Evolutionary conservation across 2,329 filamentous ascomycete genomes (phyloP), one percentile per base, ranked within the genome.

Genomic region (Fusarium poae): DNA sequence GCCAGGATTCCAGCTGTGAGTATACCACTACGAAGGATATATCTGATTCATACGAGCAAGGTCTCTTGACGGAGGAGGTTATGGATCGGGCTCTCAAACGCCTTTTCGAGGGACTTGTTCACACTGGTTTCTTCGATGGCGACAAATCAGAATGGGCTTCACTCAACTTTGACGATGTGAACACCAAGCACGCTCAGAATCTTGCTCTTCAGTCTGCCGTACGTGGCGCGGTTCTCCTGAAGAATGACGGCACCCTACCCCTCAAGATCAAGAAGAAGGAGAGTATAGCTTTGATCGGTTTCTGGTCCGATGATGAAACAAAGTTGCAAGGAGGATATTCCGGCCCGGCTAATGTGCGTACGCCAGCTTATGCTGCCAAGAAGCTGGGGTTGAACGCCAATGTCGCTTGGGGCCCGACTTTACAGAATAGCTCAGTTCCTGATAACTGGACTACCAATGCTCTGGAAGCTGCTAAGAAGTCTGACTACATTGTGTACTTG

Each of bases 11-110:
- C 0, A 62, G 59, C 4, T 62, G 59, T 5, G 59, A 62, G 57
- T 62, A 62, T 1, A 61, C 57, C 6, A 62, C 59, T 10, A 62
- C 59, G 8, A 62, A 42, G 5, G 59, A 62, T 3, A 50, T 62
- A 2, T 34, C 59, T 5, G 57, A 62, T 3, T 37, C 59, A 0
- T 62, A 62, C 2, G 60, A 62, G 5, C 27, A 62, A 13, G 59
- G 59, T 1, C 27, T 62, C 1, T n/a, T 62, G 40, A 62, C 59
- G 1, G 57, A 62, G 2, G 62, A 62, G 27, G 29, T 62, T 1
- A 62, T 62, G 59, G 59, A 62, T 6, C 59, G 46, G 1, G 18
- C 59, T 1, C 18, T 62, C 0, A 29, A 34, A 0, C 57, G 59
- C 1, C n/a, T 62, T 0, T 62, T 62, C 2, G 57, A 62, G 7